phyloP scores from a whole-genome alignment of 2,329 filamentous ascomycete genomes.

The Aphanocladium album region DNA sequence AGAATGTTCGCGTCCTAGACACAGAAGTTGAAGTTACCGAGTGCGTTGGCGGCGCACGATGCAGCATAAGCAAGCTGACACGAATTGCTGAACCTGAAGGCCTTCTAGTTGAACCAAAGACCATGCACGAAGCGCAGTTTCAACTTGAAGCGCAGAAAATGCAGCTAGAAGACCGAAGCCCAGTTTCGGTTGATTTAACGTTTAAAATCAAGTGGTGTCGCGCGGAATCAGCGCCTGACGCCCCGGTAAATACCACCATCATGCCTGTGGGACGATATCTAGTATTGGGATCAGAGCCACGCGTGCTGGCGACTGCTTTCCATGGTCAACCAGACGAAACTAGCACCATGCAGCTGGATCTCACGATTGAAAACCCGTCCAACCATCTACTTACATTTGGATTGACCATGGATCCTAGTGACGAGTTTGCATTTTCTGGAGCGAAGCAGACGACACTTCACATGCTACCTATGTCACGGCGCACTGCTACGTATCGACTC shows the following conservation, averaged over 20 bases:
- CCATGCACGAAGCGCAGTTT: conserved; percentile 68
- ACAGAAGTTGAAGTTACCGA: conserved; percentile 58
- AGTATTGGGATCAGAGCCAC: conserved; percentile 77
- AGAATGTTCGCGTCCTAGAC: conserved; percentile 60
- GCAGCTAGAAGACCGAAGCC: conserved; percentile 74
- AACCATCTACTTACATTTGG: conserved; percentile 93
- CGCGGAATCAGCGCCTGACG: conserved; percentile 27
- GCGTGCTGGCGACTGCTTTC: conserved; percentile 63
- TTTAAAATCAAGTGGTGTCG: conserved; percentile 77
- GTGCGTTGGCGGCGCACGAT: conserved; percentile 58
- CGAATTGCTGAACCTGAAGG: conserved; percentile 34
- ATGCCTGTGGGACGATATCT: conserved; percentile 76
- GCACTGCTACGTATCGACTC: conserved; percentile 68
- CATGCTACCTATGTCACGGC: conserved; percentile 74
- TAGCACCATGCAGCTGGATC: conserved; percentile 41
- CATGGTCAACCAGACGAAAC: conserved; percentile 33
- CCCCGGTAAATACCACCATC: conserved; percentile 53
- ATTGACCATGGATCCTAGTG: conserved; percentile 83
- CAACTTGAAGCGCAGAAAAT: conserved; percentile 69
- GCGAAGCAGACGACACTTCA: conserved; percentile 76
- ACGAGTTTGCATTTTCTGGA: conserved; percentile 89
- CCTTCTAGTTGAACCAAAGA: conserved; percentile 55
- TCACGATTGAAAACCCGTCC: conserved; percentile 87
- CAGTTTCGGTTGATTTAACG: conserved; percentile 67
- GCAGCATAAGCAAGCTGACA: conserved; percentile 39